Conservation (phyloP, 2,329 filamentous ascomycete species). For the Phialocephala subalpina region DNA sequence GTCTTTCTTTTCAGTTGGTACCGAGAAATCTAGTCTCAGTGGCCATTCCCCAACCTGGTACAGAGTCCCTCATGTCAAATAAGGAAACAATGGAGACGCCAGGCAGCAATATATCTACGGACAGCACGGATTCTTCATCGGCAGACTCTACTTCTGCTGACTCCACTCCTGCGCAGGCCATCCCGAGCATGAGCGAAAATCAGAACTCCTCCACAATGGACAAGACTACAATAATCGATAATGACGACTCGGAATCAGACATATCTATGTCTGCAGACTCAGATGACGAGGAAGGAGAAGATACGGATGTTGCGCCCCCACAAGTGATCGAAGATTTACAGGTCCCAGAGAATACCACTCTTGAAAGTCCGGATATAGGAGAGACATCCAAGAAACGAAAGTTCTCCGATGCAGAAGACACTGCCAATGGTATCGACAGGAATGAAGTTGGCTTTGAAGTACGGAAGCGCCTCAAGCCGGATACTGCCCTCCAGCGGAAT, state of each 20-base stretch:
- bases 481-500: slow-evolving; percentile 28
- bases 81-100: slow-evolving; percentile 37
- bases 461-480: slow-evolving; percentile 41
- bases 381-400: slow-evolving; percentile 39
- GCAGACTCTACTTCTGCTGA: slow-evolving; percentile 37
- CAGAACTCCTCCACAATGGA: slow-evolving; percentile 24
- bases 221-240: slow-evolving; percentile 24
- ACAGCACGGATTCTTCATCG: slow-evolving; percentile 42
- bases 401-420: slow-evolving; percentile 28
- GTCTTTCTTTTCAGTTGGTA: slow-evolving; percentile 33
- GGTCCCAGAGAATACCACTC: not conserved
- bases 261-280: slow-evolving; percentile 47
- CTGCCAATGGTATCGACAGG: slow-evolving; percentile 28
- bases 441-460: slow-evolving; percentile 29
- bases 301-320: not conserved
- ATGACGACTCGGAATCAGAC: slow-evolving; percentile 45
- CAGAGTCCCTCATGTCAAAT: slow-evolving; percentile 15
- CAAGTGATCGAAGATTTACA: slow-evolving; percentile 16
- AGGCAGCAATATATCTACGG: slow-evolving; percentile 34
- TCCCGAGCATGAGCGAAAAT: slow-evolving; percentile 21
- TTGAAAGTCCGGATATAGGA: slow-evolving; percentile 7
- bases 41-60: slow-evolving; percentile 14
- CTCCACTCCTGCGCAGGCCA: slow-evolving; percentile 30
- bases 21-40: slow-evolving; percentile 23
- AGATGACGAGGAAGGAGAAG: slow-evolving; percentile 38